Conservation (phyloP, 306 rosid species). For the Calophaca sinica region DNA sequence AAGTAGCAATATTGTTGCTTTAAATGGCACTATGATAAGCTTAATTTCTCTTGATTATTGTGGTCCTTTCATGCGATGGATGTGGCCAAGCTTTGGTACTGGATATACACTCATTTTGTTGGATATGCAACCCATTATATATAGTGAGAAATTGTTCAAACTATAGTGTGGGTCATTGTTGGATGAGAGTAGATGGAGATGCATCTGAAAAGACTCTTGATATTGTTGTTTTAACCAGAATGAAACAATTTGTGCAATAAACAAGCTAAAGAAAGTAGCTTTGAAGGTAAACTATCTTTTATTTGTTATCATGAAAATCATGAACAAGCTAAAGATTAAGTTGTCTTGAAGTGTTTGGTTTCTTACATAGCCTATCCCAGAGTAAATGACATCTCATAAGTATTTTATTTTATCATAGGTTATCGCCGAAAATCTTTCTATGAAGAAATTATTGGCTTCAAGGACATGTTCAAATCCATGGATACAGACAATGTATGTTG, state of each 20-base stretch:
- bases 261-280: slow-evolving; percentile 94
- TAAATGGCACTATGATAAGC: too few relatives aligned
- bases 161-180: too few relatives aligned
- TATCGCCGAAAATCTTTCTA: slow-evolving; percentile 93
- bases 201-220: slow-evolving; percentile 94
- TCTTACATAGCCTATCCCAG: slow-evolving; percentile 4
- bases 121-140: too few relatives aligned
- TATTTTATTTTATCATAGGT: slow-evolving; percentile 58
- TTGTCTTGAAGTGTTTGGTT: slow-evolving; percentile 11
- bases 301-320: slow-evolving; percentile 18
- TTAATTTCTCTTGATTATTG: too few relatives aligned
- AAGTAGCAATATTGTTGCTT: too few relatives aligned
- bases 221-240: slow-evolving; percentile 83
- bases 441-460: slow-evolving; percentile 91
- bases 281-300: slow-evolving; percentile 63
- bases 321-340: background rate
- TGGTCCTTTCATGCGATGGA: too few relatives aligned
- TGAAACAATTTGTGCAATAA: slow-evolving; percentile 97
- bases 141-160: too few relatives aligned
- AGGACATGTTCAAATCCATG: slow-evolving; percentile 95
- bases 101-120: too few relatives aligned
- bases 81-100: too few relatives aligned
- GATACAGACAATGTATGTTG: slow-evolving; percentile 75
- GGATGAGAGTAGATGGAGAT: slow-evolving; percentile 94
- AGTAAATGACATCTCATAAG: background rate